These are phyloP conservation scores for Ogataea pilisensis DNA, from an alignment of 805 yeast species.

Conservation along the genomic window DNA sequence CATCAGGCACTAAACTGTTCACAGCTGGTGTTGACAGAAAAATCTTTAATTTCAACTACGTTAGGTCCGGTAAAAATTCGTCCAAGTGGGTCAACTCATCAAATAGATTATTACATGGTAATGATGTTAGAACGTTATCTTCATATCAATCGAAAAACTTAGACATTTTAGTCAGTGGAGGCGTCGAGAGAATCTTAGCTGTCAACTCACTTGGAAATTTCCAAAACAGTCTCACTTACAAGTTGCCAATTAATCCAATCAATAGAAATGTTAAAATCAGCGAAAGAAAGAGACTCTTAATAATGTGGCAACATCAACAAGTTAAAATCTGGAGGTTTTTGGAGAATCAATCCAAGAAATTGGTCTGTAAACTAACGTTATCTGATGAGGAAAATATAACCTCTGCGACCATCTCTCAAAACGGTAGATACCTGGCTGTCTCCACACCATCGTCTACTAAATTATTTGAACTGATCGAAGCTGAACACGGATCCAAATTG, in stretches of 20 bases:
- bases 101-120: constrained; percentile 77
- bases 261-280: constrained; percentile 34
- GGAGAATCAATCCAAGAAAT: constrained; percentile 39
- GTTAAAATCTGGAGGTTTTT: constrained; percentile 74
- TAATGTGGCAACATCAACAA: constrained; percentile 78
- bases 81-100: constrained; percentile 72
- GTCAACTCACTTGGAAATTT: constrained; percentile 65
- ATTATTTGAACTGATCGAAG: constrained; percentile 56
- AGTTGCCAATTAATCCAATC: constrained; percentile 48
- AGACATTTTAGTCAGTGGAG: constrained; percentile 74
- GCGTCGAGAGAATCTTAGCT: constrained; percentile 70
- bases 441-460: constrained; percentile 66
- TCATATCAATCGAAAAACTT: constrained; percentile 65
- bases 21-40: constrained; percentile 94
- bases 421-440: constrained; percentile 65
- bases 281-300: constrained; percentile 46
- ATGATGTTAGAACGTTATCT: constrained; percentile 77
- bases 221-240: constrained; percentile 65
- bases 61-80: constrained; percentile 33
- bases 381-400: constrained; percentile 80
- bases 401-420: constrained; percentile 58
- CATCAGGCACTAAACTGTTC: constrained; percentile 60
- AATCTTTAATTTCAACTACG: constrained; percentile 64
- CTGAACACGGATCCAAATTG: constrained; percentile 25
- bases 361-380: constrained; percentile 62